A percentile compares a stretch with the other conserved stretches of the same genome.
phyloP scores from a whole-genome alignment of 192 early-diverging fungal species.

The Coemansia sp. region DNA sequence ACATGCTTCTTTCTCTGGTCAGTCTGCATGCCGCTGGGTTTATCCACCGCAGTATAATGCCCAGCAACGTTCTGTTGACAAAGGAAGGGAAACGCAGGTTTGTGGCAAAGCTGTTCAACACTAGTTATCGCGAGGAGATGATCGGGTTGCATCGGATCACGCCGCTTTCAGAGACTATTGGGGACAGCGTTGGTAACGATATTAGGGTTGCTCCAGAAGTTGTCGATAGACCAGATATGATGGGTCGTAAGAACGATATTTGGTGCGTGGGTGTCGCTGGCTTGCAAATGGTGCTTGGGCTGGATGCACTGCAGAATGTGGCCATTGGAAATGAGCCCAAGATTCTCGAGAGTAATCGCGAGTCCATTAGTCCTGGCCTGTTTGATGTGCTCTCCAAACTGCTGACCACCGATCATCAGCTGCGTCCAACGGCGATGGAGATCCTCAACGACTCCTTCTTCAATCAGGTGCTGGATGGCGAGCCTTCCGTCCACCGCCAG shows the following conservation, averaged over 20 bases:
- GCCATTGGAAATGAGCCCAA: conserved; percentile 53
- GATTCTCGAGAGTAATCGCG: conserved; percentile 53
- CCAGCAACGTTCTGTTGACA: conserved; percentile 35
- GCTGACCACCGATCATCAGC: conserved; percentile 68
- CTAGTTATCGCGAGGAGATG: conserved; percentile 65
- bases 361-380: conserved; percentile 57
- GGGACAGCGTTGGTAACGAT: conserved; percentile 32
- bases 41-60: conserved; percentile 60
- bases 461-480: conserved; percentile 47
- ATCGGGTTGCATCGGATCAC: conserved; percentile 52
- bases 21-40: conserved; percentile 68
- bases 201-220: conserved; percentile 64
- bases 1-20: conserved; percentile 64
- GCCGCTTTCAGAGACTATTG: conserved; percentile 36
- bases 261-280: conserved; percentile 70
- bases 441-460: conserved; percentile 74
- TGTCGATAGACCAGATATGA: conserved; percentile 60
- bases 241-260: conserved; percentile 74
- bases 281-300: conserved; percentile 71
- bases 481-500: conserved; percentile 51
- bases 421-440: conserved; percentile 74
- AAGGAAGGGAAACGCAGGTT: conserved; percentile 30
- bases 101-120: conserved; percentile 63
- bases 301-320: conserved; percentile 56
- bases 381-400: conserved; percentile 57